Evolutionary conservation across 176 grass and related monocot genomes (phyloP), one percentile per base, ranked within the genome.

Genomic region (Zizania latifolia): DNA sequence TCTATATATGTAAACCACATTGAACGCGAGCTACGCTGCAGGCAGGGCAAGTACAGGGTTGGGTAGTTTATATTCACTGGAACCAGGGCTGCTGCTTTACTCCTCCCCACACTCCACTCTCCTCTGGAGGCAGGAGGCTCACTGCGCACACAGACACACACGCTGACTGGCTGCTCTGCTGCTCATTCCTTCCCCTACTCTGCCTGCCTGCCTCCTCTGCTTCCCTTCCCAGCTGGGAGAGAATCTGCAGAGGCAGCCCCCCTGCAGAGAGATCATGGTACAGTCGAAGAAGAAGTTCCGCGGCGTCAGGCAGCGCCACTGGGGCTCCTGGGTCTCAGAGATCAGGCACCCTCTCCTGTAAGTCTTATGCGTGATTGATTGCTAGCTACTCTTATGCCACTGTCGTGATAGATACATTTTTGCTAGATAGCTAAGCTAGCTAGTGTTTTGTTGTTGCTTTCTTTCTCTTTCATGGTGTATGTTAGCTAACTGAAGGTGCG

Each of bases 271-370:
- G n/a, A 89, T 23, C 80, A 99, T 95, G 96, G 89, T 90, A 81
- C 96, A 90, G 62, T 90, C 92, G 14, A 93, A 90, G 36, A 99
- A 94, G 92, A 99, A 99, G 88, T 99, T 99, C 27, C 87, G 96
- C 73, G 96, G 96, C 60, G 96, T 99, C 79, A 88, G 96, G 85
- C 96, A 99, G 83, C 96, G 96, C 83, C 92, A 99, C 86, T 99
- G 96, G 96, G 96, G 96, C 74, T 99, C 96, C 19, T 99, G 96
- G 96, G 96, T 99, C 80, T 99, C 96, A 60, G 96, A 99, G 89
- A 99, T 99, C 68, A 85, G 96, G 65, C 96, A 99, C 77, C 96
- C 96, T 71, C 85, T 99, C 44, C 89, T 99, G 96, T 99, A 95
- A 94, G 92, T 34, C 44, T 21, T 13, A 34, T 33, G 10, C 0